phyloP scores from a whole-genome alignment of 192 early-diverging fungal genomes.

The Backusella australiensis region DNA sequence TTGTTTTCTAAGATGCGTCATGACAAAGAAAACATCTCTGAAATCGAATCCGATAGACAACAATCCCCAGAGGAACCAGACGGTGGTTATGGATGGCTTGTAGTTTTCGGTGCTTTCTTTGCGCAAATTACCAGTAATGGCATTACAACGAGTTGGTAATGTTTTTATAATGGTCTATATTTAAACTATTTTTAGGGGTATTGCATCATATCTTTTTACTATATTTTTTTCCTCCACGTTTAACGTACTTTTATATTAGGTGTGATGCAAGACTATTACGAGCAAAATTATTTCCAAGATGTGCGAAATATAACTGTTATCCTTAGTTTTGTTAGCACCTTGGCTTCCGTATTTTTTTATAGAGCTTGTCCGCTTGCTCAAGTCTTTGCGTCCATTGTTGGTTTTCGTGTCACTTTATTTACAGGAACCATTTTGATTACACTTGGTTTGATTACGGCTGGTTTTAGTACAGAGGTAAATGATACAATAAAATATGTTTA shows the following conservation, averaged over 20 bases:
- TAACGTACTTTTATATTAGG: neutral
- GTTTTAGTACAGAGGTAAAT: constrained; percentile 21
- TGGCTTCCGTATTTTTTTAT: neutral
- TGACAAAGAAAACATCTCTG: neutral
- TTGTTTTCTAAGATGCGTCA: neutral
- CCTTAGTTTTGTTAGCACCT: constrained; percentile 24
- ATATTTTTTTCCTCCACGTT: too few relatives aligned
- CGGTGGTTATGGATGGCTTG: constrained; percentile 38
- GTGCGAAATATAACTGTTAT: constrained; percentile 7
- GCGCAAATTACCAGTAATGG: constrained; percentile 23
- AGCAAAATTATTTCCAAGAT: constrained; percentile 17
- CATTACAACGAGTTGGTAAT: constrained; percentile 1
- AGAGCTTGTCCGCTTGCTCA: constrained; percentile 17
- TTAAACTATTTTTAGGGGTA: neutral
- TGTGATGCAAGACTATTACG: constrained; percentile 34
- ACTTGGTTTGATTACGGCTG: constrained; percentile 15
- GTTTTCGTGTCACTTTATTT: neutral
- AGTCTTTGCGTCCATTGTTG: constrained; percentile 3
- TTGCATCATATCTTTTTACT: too few relatives aligned
- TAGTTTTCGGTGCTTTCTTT: constrained; percentile 39
- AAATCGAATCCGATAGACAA: neutral
- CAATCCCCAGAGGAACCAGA: constrained; percentile 3
- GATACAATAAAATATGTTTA: too few relatives aligned
- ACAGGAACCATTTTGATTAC: constrained; percentile 2
- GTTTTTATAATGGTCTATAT: neutral